Base-by-base conservation (phyloP, 176 grass and related monocot species). In the Alopecurus myosuroides region DNA sequence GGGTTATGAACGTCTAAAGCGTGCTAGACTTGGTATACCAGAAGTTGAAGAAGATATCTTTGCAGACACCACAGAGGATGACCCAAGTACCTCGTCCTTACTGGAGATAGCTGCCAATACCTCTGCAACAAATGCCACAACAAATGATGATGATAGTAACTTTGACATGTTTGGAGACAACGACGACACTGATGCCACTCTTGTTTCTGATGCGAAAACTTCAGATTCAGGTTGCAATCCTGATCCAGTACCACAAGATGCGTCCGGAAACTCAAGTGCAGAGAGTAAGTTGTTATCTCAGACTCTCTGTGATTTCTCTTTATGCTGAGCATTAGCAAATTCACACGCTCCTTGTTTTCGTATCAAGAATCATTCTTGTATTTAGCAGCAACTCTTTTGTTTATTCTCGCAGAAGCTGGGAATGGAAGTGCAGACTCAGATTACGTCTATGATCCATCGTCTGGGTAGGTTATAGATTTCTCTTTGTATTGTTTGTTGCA, bases 151-250 rank as follows among this genome's bases (percentile, higher is more conserved):
- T 65, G 88, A 89, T 78, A 80, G 30, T 84, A 77, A 96, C 33
- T 40, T 99, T 23, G 91, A 99, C 65, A 99, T 99, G 91, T 99
- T 96, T 82, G 97, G 88, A 58, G 93, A 94, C 11, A 50, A 88
- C 77, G 87, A 99, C 69, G 97, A 94, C 28, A 90, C 42, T 55
- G 83, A 95, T 86, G 88, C 13, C 29, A 93, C 89, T 75, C 81
- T 5, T 23, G 26, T 20, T 53, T 85, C 86, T 46, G 84, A 82
- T 89, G 70, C 45, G 37, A 88, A 86, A 53, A 48, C 78, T 89
- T 15, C 36, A 82, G 77, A 20, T 74, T 85, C 79, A 56, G 86
- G 68, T 86, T 71, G 26, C 48, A 78, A 64, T 79, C 78, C 81
- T 66, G 74, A 77, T 61, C 45, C 77, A 78, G 77, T 86, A 55